These are phyloP conservation scores for Triticum dicoccoides DNA, from an alignment of 176 grass and related monocot species.

Conservation along the genomic window DNA sequence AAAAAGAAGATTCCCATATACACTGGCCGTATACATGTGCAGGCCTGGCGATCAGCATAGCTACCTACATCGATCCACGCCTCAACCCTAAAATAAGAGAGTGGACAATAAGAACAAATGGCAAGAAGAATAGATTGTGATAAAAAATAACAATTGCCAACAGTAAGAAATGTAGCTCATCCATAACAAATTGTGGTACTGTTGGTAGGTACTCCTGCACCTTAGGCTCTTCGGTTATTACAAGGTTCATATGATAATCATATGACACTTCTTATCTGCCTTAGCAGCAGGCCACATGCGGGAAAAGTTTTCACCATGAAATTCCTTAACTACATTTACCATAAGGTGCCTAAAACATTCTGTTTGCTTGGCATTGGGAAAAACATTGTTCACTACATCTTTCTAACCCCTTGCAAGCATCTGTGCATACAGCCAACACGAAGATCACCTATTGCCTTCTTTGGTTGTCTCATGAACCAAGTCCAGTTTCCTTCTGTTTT, in stretches of 20 bases:
- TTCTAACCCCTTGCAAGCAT: background rate
- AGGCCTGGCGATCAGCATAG: too few species aligned
- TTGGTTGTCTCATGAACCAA: background rate
- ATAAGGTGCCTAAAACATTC: background rate
- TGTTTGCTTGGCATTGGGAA: background rate
- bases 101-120: background rate
- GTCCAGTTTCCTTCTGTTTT: background rate
- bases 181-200: background rate
- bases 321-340: background rate
- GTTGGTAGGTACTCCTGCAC: background rate
- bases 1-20: too few species aligned
- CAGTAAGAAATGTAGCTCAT: background rate
- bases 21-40: too few species aligned
- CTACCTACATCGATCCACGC: too few species aligned
- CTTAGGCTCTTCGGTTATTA: background rate
- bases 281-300: background rate
- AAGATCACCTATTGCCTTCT: background rate
- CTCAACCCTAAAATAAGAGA: background rate
- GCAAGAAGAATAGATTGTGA: background rate
- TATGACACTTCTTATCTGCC: background rate
- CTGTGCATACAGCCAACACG: background rate
- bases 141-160: background rate
- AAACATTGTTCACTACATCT: background rate
- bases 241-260: background rate
- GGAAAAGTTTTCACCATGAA: background rate